Conservation (phyloP, 768 basidiomycete genomes). For the Boletales sp. region DNA sequence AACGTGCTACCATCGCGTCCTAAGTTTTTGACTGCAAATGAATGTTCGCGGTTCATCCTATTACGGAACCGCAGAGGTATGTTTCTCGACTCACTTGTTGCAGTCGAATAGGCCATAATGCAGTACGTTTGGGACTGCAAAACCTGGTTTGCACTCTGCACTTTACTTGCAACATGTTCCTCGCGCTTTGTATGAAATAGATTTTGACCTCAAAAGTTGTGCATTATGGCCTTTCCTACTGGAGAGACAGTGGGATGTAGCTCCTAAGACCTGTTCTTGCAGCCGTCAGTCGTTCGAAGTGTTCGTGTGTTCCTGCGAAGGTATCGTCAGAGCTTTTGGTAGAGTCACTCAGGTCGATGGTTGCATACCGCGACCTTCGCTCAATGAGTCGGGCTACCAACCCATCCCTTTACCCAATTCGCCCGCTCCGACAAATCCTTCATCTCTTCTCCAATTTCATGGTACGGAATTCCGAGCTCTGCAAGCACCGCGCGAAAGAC, state of each 20-base stretch:
- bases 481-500: slow-evolving; percentile 39
- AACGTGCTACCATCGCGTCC: too few relatives aligned
- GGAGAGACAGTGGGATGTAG: not conserved
- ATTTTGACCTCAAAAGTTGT: slow-evolving; percentile 20
- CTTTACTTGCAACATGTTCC: not conserved
- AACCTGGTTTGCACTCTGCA: slow-evolving; percentile 11
- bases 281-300: not conserved
- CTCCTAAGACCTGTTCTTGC: slow-evolving; percentile 2
- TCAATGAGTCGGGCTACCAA: not conserved
- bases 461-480: slow-evolving; percentile 42
- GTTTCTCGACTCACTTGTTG: slow-evolving; percentile 7
- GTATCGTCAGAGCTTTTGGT: not conserved
- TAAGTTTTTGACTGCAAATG: too few relatives aligned
- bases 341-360: not conserved
- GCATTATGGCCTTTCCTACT: slow-evolving; percentile 29
- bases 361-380: not conserved
- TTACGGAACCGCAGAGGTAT: slow-evolving; percentile 7
- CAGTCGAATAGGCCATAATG: slow-evolving; percentile 25
- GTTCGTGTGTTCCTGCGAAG: not conserved
- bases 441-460: slow-evolving; percentile 44
- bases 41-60: not conserved
- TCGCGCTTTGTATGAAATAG: slow-evolving; percentile 5
- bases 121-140: slow-evolving; percentile 22
- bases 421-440: slow-evolving; percentile 34
- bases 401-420: slow-evolving; percentile 16